Conservation (phyloP, 2,329 filamentous ascomycete species). For the Tolypocladium tundrense region DNA sequence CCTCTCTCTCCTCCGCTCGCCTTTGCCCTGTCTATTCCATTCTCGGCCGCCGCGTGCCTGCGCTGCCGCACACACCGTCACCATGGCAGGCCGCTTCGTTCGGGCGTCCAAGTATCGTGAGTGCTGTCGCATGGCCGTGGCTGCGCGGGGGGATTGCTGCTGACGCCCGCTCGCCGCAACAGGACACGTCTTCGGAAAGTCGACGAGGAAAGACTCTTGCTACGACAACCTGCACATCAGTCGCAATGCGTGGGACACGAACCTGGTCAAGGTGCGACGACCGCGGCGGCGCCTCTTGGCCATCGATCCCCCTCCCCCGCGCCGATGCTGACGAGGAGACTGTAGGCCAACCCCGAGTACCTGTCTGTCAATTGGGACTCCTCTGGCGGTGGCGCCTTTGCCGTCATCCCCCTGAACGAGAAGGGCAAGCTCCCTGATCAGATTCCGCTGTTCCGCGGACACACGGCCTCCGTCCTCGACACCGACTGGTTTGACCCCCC, state of each 20-base stretch:
- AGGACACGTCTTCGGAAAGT: slow-evolving; percentile 98
- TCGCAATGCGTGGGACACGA: slow-evolving; percentile 98
- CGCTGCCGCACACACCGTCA: slow-evolving; percentile 10
- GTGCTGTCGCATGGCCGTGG: slow-evolving; percentile 15
- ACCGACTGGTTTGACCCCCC: slow-evolving; percentile 69
- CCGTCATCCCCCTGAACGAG: slow-evolving; percentile 85
- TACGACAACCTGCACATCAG: slow-evolving; percentile 98
- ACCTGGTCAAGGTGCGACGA: slow-evolving; percentile 78
- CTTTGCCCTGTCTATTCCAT: slow-evolving; percentile 2
- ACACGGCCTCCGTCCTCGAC: slow-evolving; percentile 91
- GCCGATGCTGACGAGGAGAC: slow-evolving; percentile 7
- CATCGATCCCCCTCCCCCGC: background rate
- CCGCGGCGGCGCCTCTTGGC: background rate
- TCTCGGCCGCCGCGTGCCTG: slow-evolving; percentile 1
- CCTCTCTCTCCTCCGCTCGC: slow-evolving; percentile 10
- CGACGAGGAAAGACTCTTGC: slow-evolving; percentile 93
- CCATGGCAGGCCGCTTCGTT: slow-evolving; percentile 56
- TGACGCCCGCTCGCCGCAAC: slow-evolving; percentile 6
- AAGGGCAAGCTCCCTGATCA: slow-evolving; percentile 84
- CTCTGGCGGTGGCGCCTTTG: slow-evolving; percentile 90
- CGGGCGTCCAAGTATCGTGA: slow-evolving; percentile 60
- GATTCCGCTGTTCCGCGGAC: slow-evolving; percentile 89
- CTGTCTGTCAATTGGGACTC: slow-evolving; percentile 98
- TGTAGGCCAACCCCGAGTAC: slow-evolving; percentile 86
- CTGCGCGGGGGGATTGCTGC: background rate